Evolutionary conservation across 306 rosid species (phyloP), one percentile per base, ranked within the genome.

Genomic region (Pyrus betulifolia): DNA sequence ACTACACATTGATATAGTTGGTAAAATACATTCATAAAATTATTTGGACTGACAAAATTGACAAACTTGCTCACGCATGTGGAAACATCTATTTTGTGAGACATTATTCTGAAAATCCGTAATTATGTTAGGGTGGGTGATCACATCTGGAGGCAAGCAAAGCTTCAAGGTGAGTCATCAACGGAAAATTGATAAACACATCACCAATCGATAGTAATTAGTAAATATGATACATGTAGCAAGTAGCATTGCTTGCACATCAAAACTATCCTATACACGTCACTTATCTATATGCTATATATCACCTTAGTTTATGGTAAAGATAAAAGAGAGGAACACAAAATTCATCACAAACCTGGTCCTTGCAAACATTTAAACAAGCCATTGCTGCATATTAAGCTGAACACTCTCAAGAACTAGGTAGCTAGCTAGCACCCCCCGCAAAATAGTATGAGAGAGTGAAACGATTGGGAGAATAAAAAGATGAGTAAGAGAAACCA

Each of bases 341-440:
- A 13, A 33, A 18, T 65, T 33, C 70, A 35, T 19, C 70, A 66
- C 78, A 19, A 62, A 89, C 91, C 93, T 76, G 76, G 3, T 77
- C 51, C 27, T 58, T 76, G 77, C 55, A 82, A 74, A 80, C n/a
- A 46, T 76, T 35, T 10, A 85, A 80, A 78, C 87, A 80, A 62
- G 75, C 78, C 88, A 87, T 85, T 54, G 35, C 69, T 17, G 58
- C 17, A 11, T 61, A 62, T 13, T 51, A 21, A 57, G 55, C 55
- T n/a, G 62, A 18, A 18, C 44, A 7, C 49, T 51, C 59, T n/a
- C 19, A 71, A 71, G 54, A 71, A 23, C 52, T 38, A 19, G 35
- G 8, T 6, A 67, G 55, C 25, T 31, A 49, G 62, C 19, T 2
- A 22, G 73, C 11, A 15, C 21, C 55, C 15, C 55, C 55, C 8